Evolutionary conservation across 2,329 filamentous ascomycete species (phyloP).

Genomic region (Xylaria hypoxylon): DNA sequence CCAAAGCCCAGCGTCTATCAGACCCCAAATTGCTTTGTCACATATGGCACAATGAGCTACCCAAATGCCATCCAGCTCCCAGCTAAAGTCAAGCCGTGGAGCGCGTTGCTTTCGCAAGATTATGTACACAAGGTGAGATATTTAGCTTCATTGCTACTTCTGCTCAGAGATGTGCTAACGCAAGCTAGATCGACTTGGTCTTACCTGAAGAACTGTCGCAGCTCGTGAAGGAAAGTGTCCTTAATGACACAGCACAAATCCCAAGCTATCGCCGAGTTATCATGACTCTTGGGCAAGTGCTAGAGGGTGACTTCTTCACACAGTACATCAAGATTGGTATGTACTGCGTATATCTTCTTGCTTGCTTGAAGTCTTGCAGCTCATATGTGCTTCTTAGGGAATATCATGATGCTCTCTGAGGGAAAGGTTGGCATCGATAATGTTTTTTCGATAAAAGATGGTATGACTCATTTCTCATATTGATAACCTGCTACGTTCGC

Average conservation of each 20-base stretch:
- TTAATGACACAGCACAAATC: conserved; percentile 47
- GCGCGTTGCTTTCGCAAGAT: conserved; percentile 70
- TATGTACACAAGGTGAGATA: conserved; percentile 74
- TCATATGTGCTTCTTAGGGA: conserved; percentile 63
- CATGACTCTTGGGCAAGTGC: conserved; percentile 77
- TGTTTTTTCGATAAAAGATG: conserved; percentile 76
- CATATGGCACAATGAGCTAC: conserved; percentile 74
- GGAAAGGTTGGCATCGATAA: conserved; percentile 77
- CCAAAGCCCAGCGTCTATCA: conserved; percentile 62
- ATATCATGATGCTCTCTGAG: conserved; percentile 85
- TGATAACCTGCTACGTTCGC: background rate
- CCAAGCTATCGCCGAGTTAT: conserved; percentile 74
- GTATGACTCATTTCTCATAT: conserved; percentile 54
- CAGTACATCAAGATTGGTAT: conserved; percentile 83
- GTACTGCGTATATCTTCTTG: conserved; percentile 12
- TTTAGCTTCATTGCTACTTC: background rate
- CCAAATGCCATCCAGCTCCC: conserved; percentile 78
- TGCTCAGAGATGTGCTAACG: background rate
- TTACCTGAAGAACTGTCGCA: conserved; percentile 73
- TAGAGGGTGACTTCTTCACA: conserved; percentile 83
- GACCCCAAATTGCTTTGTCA: conserved; percentile 78
- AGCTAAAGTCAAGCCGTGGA: conserved; percentile 80
- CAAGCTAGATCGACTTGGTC: conserved; percentile 73
- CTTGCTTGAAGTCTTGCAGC: background rate
- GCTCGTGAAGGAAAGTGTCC: conserved; percentile 64